Percentiles rank a stretch among this genome's conserved stretches.
phyloP scores from a whole-genome alignment of 257 asterid species.

The Asclepias syriaca region DNA sequence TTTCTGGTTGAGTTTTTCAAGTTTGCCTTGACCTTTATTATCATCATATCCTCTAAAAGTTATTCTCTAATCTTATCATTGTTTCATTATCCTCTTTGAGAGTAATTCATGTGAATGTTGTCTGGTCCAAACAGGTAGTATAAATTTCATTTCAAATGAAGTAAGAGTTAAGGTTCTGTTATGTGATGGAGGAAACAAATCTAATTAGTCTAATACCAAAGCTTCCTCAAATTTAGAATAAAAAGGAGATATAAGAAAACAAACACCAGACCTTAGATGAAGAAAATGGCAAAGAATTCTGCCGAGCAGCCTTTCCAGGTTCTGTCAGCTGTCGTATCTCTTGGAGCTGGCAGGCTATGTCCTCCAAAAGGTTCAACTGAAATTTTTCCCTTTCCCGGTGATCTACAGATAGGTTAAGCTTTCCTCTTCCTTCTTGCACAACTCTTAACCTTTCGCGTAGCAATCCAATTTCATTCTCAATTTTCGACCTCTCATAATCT shows the following conservation, averaged over 20 bases:
- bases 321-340: slow-evolving; percentile 46
- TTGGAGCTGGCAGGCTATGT: slow-evolving; percentile 55
- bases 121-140: neutral
- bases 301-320: slow-evolving; percentile 48
- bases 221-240: neutral
- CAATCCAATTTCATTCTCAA: slow-evolving; percentile 53
- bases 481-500: slow-evolving; percentile 54
- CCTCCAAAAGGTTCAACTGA: slow-evolving; percentile 68
- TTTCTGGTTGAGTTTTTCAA: neutral
- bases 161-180: too few species aligned
- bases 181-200: neutral
- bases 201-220: neutral
- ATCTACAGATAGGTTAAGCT: slow-evolving; percentile 51
- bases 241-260: neutral
- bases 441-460: slow-evolving; percentile 58
- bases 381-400: slow-evolving; percentile 41
- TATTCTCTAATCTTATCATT: neutral
- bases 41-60: neutral
- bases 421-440: slow-evolving; percentile 74
- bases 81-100: neutral
- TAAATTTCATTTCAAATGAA: neutral
- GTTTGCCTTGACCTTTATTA: too few species aligned
- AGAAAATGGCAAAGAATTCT: slow-evolving; percentile 63
- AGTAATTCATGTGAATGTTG: neutral
- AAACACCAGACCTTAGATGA: slow-evolving; percentile 49